Conservation (phyloP, 2,329 filamentous ascomycete genomes). For the Penicillium sumatraense region DNA sequence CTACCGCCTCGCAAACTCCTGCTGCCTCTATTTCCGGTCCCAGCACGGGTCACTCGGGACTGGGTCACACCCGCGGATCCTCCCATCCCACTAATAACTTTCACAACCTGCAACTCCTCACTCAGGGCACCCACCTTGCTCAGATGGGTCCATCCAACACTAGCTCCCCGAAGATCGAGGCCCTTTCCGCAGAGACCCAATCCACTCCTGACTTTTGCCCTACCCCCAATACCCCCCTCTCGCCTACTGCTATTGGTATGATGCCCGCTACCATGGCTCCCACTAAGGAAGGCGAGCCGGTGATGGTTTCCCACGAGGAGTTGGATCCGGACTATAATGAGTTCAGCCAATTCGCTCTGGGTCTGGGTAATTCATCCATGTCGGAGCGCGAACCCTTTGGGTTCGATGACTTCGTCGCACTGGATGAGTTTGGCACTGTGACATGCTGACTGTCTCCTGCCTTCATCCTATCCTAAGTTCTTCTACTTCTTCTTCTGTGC, state of each 20-base stretch:
- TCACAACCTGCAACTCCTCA: constrained; percentile 27
- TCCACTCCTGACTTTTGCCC: constrained; percentile 40
- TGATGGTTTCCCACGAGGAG: constrained; percentile 33
- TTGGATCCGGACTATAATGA: constrained; percentile 38
- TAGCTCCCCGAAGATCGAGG: constrained; percentile 26
- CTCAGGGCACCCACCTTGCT: constrained; percentile 23
- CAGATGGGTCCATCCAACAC: constrained; percentile 17
- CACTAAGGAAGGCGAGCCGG: constrained; percentile 23
- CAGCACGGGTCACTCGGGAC: constrained; percentile 4
- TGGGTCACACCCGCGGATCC: constrained; percentile 25
- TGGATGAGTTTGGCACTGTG: constrained; percentile 38
- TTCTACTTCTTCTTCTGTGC: background rate
- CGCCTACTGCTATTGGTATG: constrained; percentile 26
- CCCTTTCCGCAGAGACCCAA: constrained; percentile 32
- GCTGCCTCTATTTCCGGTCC: constrained; percentile 26
- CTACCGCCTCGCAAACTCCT: constrained; percentile 10
- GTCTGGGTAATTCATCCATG: constrained; percentile 29
- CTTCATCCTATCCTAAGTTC: background rate
- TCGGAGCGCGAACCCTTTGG: constrained; percentile 32
- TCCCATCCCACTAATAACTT: constrained; percentile 27
- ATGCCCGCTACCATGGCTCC: constrained; percentile 8
- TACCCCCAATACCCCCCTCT: constrained; percentile 35
- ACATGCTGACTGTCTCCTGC: too few species aligned
- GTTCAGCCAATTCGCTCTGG: constrained; percentile 39
- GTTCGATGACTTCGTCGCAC: constrained; percentile 38